Conservation (phyloP, 345 rosid genomes). For the Arabidopsis thaliana region TAIR10.1 NC_003076.8:6527001-6527500, state of each 20-base stretch:
- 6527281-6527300: not conserved
- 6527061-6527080: constrained; percentile 77
- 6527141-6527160: constrained; percentile 85
- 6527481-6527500: constrained; percentile 92
- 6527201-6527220: not conserved
- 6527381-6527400: constrained; percentile 5
- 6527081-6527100: constrained; percentile 79
- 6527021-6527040: constrained; percentile 38
- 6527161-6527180: constrained; percentile 83
- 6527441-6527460: constrained; percentile 79
- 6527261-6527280: not conserved
- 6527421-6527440: constrained; percentile 1
- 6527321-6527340: not conserved
- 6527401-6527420: not conserved
- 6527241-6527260: not conserved
- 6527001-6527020: constrained; percentile 23
- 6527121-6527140: constrained; percentile 83
- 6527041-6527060: constrained; percentile 21
- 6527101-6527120: constrained; percentile 77
- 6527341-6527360: not conserved
- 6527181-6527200: constrained; percentile 80
- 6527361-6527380: not conserved
- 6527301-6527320: not conserved
- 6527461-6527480: constrained; percentile 90
- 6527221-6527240: constrained; percentile 2